Base-by-base conservation (phyloP, 129 eudicot genomes). In the Flaveria brownii region DNA sequence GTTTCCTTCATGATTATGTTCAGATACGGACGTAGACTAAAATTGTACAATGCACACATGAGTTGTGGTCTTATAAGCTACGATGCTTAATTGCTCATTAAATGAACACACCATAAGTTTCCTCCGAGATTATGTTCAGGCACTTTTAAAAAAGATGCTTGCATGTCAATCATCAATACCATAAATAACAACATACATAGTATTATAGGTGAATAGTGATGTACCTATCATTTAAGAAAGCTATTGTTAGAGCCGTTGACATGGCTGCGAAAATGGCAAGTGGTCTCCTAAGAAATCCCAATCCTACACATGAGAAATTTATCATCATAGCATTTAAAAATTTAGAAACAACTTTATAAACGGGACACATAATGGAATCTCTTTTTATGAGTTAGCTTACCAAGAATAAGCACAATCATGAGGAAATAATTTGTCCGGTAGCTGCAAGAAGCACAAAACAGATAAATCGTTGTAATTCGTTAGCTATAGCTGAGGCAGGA, bases 211-310 rank as follows among this genome's bases (percentile, higher is more conserved):
- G 18, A 65, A 47, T 36, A 72, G 43, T 45, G 74, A 47, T 52
- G 77, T 82, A 94, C 98, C 97, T 91, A 60, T 94, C 98, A 82
- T 94, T 94, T 69, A 94, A 87, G 71, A 94, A 87, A 76, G 98
- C 98, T 36, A 94, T 80, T 6, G 87, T 91, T 59, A 94, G 81
- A 66, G 96, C 91, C 23, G 98, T 88, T 42, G 85, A 41, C 36
- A 85, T 52, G 6, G 98, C 98, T 81, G 98, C 98, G 80, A 94
- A 77, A 77, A 91, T 91, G 23, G 99, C 93, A 64, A 94, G 90
- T 28, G 99, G 99, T 78, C 88, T 94, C 85, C 97, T 83, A n/a
- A 94, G 87, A 82, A 94, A 91, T 26, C 97, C 97, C 86, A 94
- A 64, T 41, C 96, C 99, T 94, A 88, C 71, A 77, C 41, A 74